phyloP scores from a whole-genome alignment of 345 rosid genomes.

The Populus simonii region DNA sequence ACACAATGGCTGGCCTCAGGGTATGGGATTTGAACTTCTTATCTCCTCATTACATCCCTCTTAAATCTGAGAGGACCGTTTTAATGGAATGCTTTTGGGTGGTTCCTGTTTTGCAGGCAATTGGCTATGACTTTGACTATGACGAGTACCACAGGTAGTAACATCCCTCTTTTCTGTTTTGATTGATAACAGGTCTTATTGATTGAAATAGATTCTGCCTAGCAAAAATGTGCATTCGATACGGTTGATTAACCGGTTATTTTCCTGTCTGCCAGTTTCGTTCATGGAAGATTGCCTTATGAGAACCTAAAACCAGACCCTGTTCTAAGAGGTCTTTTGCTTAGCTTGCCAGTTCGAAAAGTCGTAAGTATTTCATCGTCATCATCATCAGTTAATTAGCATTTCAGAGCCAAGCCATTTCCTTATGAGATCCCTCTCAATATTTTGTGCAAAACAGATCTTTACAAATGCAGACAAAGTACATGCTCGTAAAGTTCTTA shows the following conservation, averaged over 20 bases:
- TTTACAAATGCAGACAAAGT: slow-evolving; percentile 86
- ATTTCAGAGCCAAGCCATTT: not conserved
- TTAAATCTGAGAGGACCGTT: not conserved
- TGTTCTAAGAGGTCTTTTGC: slow-evolving; percentile 66
- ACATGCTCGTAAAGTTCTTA: slow-evolving; percentile 68
- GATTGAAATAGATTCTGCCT: not conserved
- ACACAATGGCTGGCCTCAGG: slow-evolving; percentile 99
- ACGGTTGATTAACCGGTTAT: not conserved
- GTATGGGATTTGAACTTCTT: slow-evolving; percentile 35
- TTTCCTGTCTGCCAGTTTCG: slow-evolving; percentile 44
- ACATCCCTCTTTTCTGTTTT: not conserved
- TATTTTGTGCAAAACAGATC: slow-evolving; percentile 39
- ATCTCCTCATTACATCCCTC: not conserved
- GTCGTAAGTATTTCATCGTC: slow-evolving; percentile 51
- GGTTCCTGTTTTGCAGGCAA: slow-evolving; percentile 52
- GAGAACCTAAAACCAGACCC: slow-evolving; percentile 88
- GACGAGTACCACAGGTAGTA: slow-evolving; percentile 87
- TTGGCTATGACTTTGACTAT: slow-evolving; percentile 87
- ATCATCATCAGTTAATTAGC: not conserved
- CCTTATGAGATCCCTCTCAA: not conserved
- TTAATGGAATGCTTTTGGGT: not conserved
- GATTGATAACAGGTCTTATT: not conserved
- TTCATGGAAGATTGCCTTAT: slow-evolving; percentile 91
- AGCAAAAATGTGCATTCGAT: not conserved
- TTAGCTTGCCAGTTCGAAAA: slow-evolving; percentile 73